phyloP scores from a whole-genome alignment of 805 yeast species.

The Myxozyma melibiosi region DNA sequence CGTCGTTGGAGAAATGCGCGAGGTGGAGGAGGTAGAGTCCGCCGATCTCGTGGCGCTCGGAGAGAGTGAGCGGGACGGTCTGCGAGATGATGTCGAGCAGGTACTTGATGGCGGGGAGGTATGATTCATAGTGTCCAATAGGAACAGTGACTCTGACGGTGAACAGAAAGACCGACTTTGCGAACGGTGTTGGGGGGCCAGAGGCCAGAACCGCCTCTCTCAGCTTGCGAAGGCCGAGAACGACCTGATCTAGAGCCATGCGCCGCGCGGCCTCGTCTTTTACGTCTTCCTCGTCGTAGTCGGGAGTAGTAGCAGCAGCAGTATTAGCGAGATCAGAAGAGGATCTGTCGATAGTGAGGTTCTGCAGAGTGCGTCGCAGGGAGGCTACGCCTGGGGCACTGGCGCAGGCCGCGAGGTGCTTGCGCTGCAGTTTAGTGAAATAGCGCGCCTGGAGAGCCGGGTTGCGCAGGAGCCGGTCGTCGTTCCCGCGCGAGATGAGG shows the following conservation, averaged over 20 bases:
- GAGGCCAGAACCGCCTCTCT: slow-evolving; percentile 56
- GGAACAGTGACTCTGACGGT: slow-evolving; percentile 52
- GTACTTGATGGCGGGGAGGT: slow-evolving; percentile 54
- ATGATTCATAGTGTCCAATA: slow-evolving; percentile 55
- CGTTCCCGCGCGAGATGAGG: slow-evolving; percentile 30
- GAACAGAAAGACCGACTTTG: slow-evolving; percentile 51
- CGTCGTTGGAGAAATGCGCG: slow-evolving; percentile 32
- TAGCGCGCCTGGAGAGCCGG: slow-evolving; percentile 21
- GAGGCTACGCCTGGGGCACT: slow-evolving; percentile 17
- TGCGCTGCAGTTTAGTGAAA: slow-evolving; percentile 25
- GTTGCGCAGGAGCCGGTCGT: slow-evolving; percentile 20
- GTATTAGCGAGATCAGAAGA: background rate
- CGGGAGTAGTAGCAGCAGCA: background rate
- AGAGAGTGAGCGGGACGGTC: slow-evolving; percentile 35
- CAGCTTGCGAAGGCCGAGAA: slow-evolving; percentile 44
- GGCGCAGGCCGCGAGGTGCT: slow-evolving; percentile 21
- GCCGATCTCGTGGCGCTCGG: slow-evolving; percentile 48
- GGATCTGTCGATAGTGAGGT: too few relatives aligned
- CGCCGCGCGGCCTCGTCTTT: slow-evolving; percentile 10
- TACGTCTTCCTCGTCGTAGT: background rate
- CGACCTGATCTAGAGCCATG: slow-evolving; percentile 11
- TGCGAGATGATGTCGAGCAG: slow-evolving; percentile 42
- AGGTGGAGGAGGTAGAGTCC: slow-evolving; percentile 51
- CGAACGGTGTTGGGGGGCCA: slow-evolving; percentile 42
- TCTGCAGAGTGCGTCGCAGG: slow-evolving; percentile 19